Percentiles rank a stretch among this genome's conserved stretches.
phyloP scores from a whole-genome alignment of 1,284 basidiomycete genomes.

The Trametes pubescens region DNA sequence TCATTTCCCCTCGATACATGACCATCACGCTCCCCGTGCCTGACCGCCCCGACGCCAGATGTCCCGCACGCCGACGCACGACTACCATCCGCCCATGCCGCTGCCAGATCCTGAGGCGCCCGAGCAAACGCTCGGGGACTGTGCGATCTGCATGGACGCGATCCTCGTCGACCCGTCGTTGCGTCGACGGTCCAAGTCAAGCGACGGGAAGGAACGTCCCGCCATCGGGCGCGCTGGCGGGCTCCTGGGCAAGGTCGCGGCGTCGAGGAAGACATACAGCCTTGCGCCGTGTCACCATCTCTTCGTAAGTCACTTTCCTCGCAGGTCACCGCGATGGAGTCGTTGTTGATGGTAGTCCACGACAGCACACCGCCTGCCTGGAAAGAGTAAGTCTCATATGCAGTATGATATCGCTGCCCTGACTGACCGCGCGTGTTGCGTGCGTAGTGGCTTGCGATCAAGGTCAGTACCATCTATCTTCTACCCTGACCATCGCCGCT shows the following conservation, averaged over 20 bases:
- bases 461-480: slow-evolving; percentile 54
- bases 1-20: slow-evolving; percentile 1
- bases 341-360: neutral
- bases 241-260: slow-evolving; percentile 53
- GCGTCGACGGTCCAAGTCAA: slow-evolving; percentile 36
- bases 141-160: slow-evolving; percentile 91
- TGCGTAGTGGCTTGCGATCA: slow-evolving; percentile 85
- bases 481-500: neutral
- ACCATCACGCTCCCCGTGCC: too few relatives aligned
- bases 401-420: neutral
- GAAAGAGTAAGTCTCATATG: slow-evolving; percentile 59
- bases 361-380: slow-evolving; percentile 82
- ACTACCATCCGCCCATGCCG: slow-evolving; percentile 86
- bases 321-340: neutral
- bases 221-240: slow-evolving; percentile 34
- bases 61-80: slow-evolving; percentile 69
- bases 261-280: slow-evolving; percentile 73
- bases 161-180: slow-evolving; percentile 65
- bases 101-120: slow-evolving; percentile 76
- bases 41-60: slow-evolving; percentile 52
- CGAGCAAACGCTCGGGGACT: slow-evolving; percentile 80
- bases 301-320: slow-evolving; percentile 65
- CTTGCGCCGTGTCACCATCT: slow-evolving; percentile 90
- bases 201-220: slow-evolving; percentile 42
- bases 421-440: slow-evolving; percentile 17